Base-by-base conservation (phyloP, 208 protist species). In the Acanthamoeba healyi region DNA sequence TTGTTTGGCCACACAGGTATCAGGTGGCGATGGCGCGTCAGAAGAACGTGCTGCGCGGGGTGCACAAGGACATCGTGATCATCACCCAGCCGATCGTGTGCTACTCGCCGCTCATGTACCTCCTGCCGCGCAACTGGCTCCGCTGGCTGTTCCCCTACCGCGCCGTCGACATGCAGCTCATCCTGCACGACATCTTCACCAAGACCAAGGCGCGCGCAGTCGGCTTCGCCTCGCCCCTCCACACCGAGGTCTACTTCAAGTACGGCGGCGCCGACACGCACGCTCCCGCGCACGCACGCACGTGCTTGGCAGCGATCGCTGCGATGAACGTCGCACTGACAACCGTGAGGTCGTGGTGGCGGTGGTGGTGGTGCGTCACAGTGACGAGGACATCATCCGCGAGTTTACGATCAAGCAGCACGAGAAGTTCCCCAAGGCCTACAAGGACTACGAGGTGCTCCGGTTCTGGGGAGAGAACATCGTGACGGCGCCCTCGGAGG, bases 141-240 rank as follows among this genome's bases (percentile, higher is more conserved):
- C 70, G 70, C 32, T 79, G 70, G 70, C 70, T 79, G 70, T 44
- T 79, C 34, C 70, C 70, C 70, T 79, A 79, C 70, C 70, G 70
- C 70, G 32, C 38, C 34, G 12, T 19, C 70, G 38, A 38, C 70
- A 79, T 79, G 36, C 17, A 79, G 36, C 36, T n/a, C 15, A 26
- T 9, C 70, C 36, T 79, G 12, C 32, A 38, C 70, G 38, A 79
- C 36, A 19, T 46, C 70, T 79, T 79, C 70, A 46, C 70, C 70
- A 38, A 7, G 26, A 79, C 70, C 34, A 36, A 36, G 14, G 70
- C 70, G 12, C 70, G 70, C 70, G 70, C 29, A 7, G 38, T 79
- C 70, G 70, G 70, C 36, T 79, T 79, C 36, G 70, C 70, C 70
- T 49, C 36, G 36, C 38, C 38, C 7, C 5, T 24, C 4, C 32